Conservation (phyloP, 2,329 filamentous ascomycete species). For the Sporothrix brasiliensis region DNA sequence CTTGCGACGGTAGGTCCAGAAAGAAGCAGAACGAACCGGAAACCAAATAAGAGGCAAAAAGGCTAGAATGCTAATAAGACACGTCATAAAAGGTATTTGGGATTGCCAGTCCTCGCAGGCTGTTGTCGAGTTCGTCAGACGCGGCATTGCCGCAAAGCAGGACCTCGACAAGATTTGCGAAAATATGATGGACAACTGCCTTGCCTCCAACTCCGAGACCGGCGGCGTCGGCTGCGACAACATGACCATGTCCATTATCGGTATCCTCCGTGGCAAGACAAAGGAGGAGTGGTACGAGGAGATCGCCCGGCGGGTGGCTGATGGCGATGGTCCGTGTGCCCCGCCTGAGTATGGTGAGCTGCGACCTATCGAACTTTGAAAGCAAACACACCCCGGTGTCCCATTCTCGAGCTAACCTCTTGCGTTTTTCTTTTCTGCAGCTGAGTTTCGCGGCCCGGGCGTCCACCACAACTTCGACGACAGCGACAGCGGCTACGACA, state of each 20-base stretch:
- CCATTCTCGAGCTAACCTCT: neutral
- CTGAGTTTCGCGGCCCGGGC: conserved; percentile 81
- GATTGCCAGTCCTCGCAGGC: conserved; percentile 98
- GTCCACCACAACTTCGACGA: conserved; percentile 83
- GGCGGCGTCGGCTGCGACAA: conserved; percentile 98
- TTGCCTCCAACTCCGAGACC: conserved; percentile 96
- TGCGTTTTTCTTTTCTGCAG: conserved; percentile 48
- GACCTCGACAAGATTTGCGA: conserved; percentile 94
- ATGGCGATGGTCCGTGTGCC: conserved; percentile 96
- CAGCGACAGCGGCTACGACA: conserved; percentile 74
- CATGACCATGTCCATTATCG: conserved; percentile 96
- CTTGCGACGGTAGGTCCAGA: conserved; percentile 75
- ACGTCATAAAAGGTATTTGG: conserved; percentile 77
- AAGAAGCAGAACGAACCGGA: neutral
- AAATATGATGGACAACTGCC: conserved; percentile 99
- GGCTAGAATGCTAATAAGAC: conserved; percentile 2
- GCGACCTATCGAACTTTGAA: too few relatives aligned
- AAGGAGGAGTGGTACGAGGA: conserved; percentile 99
- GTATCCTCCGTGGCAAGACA: conserved; percentile 83
- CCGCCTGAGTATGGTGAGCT: conserved; percentile 98
- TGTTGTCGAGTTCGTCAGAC: conserved; percentile 93
- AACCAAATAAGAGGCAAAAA: neutral
- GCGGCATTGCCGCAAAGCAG: conserved; percentile 95
- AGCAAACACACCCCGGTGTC: neutral
- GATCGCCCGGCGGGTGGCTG: conserved; percentile 89